Evolutionary conservation across 768 basidiomycete species (phyloP), one percentile per base, ranked within the genome.

Genomic region (Trametes villosa): DNA sequence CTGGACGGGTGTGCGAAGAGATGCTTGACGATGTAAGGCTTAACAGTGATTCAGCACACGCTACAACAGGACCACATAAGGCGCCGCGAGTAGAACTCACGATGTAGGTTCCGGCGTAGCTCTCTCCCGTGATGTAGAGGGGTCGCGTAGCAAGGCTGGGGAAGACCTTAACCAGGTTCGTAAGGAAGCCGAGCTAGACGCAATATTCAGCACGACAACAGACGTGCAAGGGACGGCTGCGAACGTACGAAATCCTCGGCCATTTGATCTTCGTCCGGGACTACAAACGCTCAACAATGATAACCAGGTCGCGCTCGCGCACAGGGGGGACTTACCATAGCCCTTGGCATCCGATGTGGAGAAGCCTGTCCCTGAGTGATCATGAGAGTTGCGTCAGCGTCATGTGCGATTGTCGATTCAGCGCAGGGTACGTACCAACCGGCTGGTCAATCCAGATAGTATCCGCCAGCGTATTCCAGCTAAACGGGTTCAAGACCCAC

Each of bases 381-480:
- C 18, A 6, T 17, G 24, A 11, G 20, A n/a, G n/a, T n/a, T n/a
- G n/a, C n/a, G n/a, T n/a, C n/a, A n/a, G 49, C 29, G 9, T 36
- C 5, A 13, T 11, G 22, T 13, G 17, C 30, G 2, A 26, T 1
- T 24, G 46, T 26, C 33, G 33, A 42, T n/a, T 27, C 45, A 33
- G n/a, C 57, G 26, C 13, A 55, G 8, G 4, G 2, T 30, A 20
- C 53, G 26, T 27, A 51, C 67, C 78, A 69, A 88, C 88, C 45
- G 88, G 88, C 59, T 89, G 86, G 65, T 89, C 88, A 49, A 90
- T 75, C 86, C 86, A 89, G 36, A 89, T 79, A 60, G 80, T 82
- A 71, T 90, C 88, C 8, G 84, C 83, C 26, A 87, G 68, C 26
- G 75, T 79, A 59, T 81, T 74, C 86, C 87, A 89, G 62, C 81